Evolutionary conservation across 768 basidiomycete genomes (phyloP), one percentile per base, ranked within the genome.

Genomic region (Auriscalpium orientale): DNA sequence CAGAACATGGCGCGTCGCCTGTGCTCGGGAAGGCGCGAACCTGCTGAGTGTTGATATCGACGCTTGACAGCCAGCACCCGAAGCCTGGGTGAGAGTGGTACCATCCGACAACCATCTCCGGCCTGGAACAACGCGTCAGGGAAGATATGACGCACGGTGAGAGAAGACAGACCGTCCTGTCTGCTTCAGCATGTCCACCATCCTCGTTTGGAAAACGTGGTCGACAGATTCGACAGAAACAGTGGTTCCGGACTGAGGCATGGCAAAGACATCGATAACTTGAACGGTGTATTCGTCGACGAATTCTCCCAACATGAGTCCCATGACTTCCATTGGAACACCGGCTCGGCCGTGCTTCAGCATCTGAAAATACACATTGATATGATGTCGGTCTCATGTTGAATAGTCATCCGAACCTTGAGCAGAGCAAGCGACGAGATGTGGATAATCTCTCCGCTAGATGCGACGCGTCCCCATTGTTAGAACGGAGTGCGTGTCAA

Each of bases 21-120:
- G 20, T 40, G 21, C 44, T 43, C 47, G 49, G 56, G 56, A 54
- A 36, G 46, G 28, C 36, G 66, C 74, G 58, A 54, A 88, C 95
- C 77, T 98, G 97, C 67, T 99, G 97, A 4, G 97, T 99, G 72
- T 98, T 97, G 68, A 98, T 94, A 74, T 99, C 97, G 20, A 98
- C 95, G 64, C 92, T 94, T 47, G 95, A 98, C 43, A 99, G 76
- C 97, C 97, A 99, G 70, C 97, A 99, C 5, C 97, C 97, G 72
- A 98, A 99, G 38, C 97, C 97, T 54, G 97, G 97, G 77, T 99
- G 97, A 40, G 97, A 98, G 72, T 99, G 97, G 67, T 99, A 99
- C 97, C 97, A 99, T 4, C 97, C 97, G 1, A 99, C 97, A 6
- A 98, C 97, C 85, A 88, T 91, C 76, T 98, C 97, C 35, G 95